These are phyloP conservation scores for Cladosporium phlei DNA, from an alignment of 2,329 filamentous ascomycete genomes.

Conservation along the genomic window DNA sequence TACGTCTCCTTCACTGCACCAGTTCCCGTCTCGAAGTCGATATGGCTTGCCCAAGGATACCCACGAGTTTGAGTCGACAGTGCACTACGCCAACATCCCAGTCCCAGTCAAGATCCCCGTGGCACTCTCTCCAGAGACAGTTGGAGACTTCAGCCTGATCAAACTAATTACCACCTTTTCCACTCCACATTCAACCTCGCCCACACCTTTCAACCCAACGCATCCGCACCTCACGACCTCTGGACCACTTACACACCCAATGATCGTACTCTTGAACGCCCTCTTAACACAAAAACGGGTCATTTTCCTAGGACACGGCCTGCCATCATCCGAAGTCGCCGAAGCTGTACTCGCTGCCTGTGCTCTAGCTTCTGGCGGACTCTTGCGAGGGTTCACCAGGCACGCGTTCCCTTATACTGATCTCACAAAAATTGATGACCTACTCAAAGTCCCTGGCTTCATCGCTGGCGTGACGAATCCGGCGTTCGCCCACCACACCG, in stretches of 20 bases:
- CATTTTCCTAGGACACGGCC: constrained; percentile 91
- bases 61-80: constrained; percentile 93
- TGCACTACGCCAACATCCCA: constrained; percentile 93
- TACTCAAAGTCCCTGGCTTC: constrained; percentile 92
- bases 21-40: constrained; percentile 34
- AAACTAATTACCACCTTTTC: constrained; percentile 96
- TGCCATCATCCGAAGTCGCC: constrained; percentile 91
- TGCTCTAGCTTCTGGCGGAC: constrained; percentile 82
- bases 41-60: constrained; percentile 87
- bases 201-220: constrained; percentile 70
- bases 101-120: constrained; percentile 96
- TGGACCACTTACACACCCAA: constrained; percentile 82
- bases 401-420: constrained; percentile 98
- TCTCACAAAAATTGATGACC: constrained; percentile 92
- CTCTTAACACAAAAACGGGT: constrained; percentile 93
- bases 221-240: constrained; percentile 93
- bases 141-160: constrained; percentile 94
- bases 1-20: constrained; percentile 15
- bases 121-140: constrained; percentile 87
- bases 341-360: constrained; percentile 98
- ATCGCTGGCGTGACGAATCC: constrained; percentile 98
- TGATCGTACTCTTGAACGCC: constrained; percentile 91
- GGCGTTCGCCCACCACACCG: constrained; percentile 86
- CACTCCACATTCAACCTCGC: constrained; percentile 71
- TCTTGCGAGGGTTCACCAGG: constrained; percentile 89